A percentile compares a stretch with the other conserved stretches of the same genome.
These are phyloP conservation scores for Aphanomyces astaci DNA, from an alignment of 352 stramenopile species.

Conservation along the genomic window DNA sequence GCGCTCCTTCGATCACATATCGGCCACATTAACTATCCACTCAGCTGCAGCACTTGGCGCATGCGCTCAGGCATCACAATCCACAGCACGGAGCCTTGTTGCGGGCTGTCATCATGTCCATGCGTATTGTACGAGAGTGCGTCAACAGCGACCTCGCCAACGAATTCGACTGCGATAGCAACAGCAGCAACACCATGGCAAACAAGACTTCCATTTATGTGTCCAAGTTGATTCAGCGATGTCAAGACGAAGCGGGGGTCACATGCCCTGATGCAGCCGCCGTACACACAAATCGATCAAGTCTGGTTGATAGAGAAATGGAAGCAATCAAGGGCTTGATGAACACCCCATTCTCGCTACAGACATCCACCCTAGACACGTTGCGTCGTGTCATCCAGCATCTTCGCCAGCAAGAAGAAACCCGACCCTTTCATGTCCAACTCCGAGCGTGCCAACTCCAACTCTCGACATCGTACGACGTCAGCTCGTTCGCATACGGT, in stretches of 20 bases:
- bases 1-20: neutral
- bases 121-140: constrained; percentile 10
- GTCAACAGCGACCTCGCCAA: constrained; percentile 5
- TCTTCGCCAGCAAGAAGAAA: constrained; percentile 31
- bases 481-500: constrained; percentile 49
- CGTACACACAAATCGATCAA: neutral
- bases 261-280: neutral
- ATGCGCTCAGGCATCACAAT: neutral
- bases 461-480: constrained; percentile 28
- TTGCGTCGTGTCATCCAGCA: constrained; percentile 24
- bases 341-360: neutral
- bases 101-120: neutral
- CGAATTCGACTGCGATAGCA: neutral
- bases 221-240: neutral
- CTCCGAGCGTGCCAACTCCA: constrained; percentile 28
- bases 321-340: neutral
- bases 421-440: constrained; percentile 30
- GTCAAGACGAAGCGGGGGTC: neutral
- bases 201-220: neutral
- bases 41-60: constrained; percentile 13
- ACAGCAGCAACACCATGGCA: neutral
- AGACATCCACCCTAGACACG: neutral
- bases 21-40: neutral
- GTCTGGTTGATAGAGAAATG: neutral
- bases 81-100: neutral